phyloP scores from a whole-genome alignment of 495 filamentous ascomycete species.

The Penicillium lagena region DNA sequence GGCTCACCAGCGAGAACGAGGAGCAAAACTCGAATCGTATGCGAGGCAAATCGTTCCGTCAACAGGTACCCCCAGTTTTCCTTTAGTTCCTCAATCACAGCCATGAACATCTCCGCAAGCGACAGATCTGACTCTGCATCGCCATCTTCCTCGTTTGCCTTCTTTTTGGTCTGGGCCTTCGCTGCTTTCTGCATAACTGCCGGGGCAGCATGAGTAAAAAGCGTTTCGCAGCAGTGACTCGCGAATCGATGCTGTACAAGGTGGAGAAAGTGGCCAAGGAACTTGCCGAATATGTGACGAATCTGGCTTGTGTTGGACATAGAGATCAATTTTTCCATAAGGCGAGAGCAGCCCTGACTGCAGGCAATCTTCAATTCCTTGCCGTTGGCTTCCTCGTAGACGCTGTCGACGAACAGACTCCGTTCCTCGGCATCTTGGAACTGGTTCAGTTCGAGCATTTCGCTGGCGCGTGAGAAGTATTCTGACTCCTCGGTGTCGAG shows the following conservation, averaged over 20 bases:
- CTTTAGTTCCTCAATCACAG: conserved; percentile 75
- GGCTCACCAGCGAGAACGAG: conserved; percentile 80
- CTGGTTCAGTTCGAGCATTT: conserved; percentile 80
- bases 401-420: conserved; percentile 71
- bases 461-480: conserved; percentile 84
- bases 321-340: conserved; percentile 86
- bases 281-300: conserved; percentile 75
- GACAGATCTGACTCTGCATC: conserved; percentile 40
- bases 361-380: conserved; percentile 95
- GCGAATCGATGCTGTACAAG: conserved; percentile 93
- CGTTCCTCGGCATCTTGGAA: conserved; percentile 76
- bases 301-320: conserved; percentile 75
- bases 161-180: conserved; percentile 36
- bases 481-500: conserved; percentile 86
- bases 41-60: conserved; percentile 85
- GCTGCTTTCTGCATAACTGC: conserved; percentile 59
- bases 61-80: conserved; percentile 77
- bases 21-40: conserved; percentile 78
- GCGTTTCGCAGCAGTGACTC: conserved; percentile 90
- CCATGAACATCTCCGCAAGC: conserved; percentile 81
- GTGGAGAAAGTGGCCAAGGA: conserved; percentile 81
- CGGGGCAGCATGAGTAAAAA: conserved; percentile 77
- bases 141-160: conserved; percentile 23
- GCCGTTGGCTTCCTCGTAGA: conserved; percentile 77
- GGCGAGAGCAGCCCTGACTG: conserved; percentile 87